Evolutionary conservation across 495 filamentous ascomycete species (phyloP).

Genomic region (Tuber magnatum): DNA sequence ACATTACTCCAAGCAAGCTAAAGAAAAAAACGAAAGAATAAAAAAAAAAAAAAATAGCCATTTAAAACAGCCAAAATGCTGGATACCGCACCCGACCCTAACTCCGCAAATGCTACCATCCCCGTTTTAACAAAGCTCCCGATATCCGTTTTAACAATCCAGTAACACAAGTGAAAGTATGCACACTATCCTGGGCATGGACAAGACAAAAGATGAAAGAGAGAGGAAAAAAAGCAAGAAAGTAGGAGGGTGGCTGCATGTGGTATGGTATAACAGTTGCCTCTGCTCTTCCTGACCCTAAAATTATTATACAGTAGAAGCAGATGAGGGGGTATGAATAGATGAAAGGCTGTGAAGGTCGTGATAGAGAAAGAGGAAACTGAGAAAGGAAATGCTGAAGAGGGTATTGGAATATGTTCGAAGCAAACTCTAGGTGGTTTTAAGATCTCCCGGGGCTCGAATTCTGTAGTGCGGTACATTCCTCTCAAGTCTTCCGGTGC

Average conservation of each 20-base stretch:
- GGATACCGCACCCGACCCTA: not conserved
- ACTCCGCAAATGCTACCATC: not conserved
- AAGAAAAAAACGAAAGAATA: not conserved
- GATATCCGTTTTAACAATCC: not conserved
- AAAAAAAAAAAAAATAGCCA: not conserved
- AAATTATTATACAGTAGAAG: conserved; percentile 2
- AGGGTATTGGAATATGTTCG: not conserved
- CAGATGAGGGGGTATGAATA: not conserved
- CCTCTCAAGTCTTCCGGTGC: conserved; percentile 29
- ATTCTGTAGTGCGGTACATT: conserved; percentile 31
- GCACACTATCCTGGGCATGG: conserved; percentile 5
- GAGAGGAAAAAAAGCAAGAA: not conserved
- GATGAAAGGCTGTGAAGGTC: not conserved
- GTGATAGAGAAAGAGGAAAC: not conserved
- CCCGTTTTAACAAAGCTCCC: not conserved
- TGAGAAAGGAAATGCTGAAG: not conserved
- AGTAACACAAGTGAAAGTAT: not conserved
- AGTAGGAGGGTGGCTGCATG: not conserved
- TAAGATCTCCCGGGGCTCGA: conserved; percentile 31
- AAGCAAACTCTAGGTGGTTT: not conserved
- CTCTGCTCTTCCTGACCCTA: not conserved
- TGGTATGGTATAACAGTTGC: not conserved
- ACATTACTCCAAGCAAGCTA: not conserved
- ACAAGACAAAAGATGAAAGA: not conserved
- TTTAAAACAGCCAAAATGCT: not conserved